These are phyloP conservation scores for Pseudoneurospora amorphoporcata DNA, from an alignment of 495 filamentous ascomycete species.

Conservation along the genomic window DNA sequence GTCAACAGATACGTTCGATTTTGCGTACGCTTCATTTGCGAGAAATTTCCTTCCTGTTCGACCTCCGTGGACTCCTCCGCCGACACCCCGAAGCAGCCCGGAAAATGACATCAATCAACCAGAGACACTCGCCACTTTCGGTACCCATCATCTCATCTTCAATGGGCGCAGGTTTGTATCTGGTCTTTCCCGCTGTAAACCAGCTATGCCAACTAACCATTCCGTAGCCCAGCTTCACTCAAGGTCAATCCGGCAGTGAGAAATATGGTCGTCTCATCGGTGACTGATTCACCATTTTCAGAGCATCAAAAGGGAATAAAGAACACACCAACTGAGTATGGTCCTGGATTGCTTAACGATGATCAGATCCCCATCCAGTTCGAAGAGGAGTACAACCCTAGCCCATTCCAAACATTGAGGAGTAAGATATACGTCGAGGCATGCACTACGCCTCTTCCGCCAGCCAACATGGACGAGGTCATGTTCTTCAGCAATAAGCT, in stretches of 20 bases:
- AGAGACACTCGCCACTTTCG: not conserved
- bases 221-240: conserved; percentile 10
- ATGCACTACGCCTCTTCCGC: conserved; percentile 10
- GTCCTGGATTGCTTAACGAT: not conserved
- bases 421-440: conserved; percentile 3
- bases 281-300: not conserved
- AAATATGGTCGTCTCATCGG: not conserved
- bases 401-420: conserved; percentile 4
- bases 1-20: not conserved
- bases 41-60: not conserved
- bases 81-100: conserved; percentile 4
- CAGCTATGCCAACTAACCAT: not conserved
- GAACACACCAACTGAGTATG: not conserved
- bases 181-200: not conserved
- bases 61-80: conserved; percentile 11
- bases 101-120: not conserved
- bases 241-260: conserved; percentile 8
- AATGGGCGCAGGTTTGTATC: conserved; percentile 15
- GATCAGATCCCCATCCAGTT: not conserved
- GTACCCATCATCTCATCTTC: not conserved
- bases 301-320: not conserved
- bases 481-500: not conserved
- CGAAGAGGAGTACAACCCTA: conserved; percentile 7
- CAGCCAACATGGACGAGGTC: conserved; percentile 10
- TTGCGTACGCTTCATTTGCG: not conserved